A percentile compares a stretch with the other conserved stretches of the same genome.
Evolutionary conservation across 2,329 filamentous ascomycete species (phyloP).

Genomic region (Fusarium guadeloupense): DNA sequence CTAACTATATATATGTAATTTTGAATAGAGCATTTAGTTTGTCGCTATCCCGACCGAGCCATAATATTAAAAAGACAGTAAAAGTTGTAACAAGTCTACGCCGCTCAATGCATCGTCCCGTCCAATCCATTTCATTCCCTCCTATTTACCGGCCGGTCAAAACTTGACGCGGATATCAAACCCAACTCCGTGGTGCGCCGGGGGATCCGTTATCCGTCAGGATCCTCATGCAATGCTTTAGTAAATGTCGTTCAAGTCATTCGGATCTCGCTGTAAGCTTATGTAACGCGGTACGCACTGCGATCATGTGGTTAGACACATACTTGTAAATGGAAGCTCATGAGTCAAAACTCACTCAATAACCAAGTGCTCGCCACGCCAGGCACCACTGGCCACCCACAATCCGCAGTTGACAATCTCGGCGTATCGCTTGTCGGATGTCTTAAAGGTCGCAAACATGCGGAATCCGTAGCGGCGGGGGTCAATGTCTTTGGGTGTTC

Average conservation of each 20-base stretch:
- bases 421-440: conserved; percentile 58
- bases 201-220: conserved; percentile 33
- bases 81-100: conserved; percentile 19
- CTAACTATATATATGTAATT: background rate
- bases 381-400: conserved; percentile 61
- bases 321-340: background rate
- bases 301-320: conserved; percentile 18
- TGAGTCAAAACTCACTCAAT: conserved; percentile 53
- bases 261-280: conserved; percentile 12
- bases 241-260: conserved; percentile 12
- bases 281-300: conserved; percentile 50
- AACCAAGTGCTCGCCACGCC: conserved; percentile 56
- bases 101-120: conserved; percentile 34
- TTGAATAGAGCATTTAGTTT: conserved; percentile 27
- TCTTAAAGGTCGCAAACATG: conserved; percentile 61
- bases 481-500: conserved; percentile 52
- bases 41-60: conserved; percentile 16
- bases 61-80: conserved; percentile 9
- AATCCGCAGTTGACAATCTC: conserved; percentile 60
- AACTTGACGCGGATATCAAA: conserved; percentile 26
- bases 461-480: conserved; percentile 58
- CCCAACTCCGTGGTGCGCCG: conserved; percentile 35
- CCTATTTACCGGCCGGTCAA: conserved; percentile 29
- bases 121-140: conserved; percentile 20
- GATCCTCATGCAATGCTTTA: conserved; percentile 42